Base-by-base conservation (phyloP, 371 early-diverging fungal genomes). In the Parasitella parasitica region DNA sequence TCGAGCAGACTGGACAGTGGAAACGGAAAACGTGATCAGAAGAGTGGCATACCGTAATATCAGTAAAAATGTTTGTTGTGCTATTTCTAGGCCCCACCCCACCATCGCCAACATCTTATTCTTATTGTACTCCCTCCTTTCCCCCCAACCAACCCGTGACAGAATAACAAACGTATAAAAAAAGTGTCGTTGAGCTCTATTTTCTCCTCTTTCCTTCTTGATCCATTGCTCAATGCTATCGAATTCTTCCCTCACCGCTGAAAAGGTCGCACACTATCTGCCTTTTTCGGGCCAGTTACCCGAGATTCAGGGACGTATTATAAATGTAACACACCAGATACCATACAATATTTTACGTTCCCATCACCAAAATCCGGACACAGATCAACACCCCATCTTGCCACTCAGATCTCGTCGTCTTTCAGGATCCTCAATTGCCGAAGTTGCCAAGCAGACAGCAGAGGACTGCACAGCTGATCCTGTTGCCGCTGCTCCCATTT, bases 271-370 rank as follows among this genome's bases (percentile, higher is more conserved):
- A 30, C 57, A 70, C 20, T 76, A 70, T 38, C 60, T 81, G 26
- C 81, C 81, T 30, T 60, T 74, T 28, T 58, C 75, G 12, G 76
- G 76, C 5, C 71, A 69, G 39, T 57, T 67, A 58, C 75, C 78
- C 22, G 48, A 69, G 26, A 72, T 78, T 30, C 67, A 68, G 30
- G 77, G 77, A 2, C 73, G 84, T 24, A 81, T 86, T 51, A 86
- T 86, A 69, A 83, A 82, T 53, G 85, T 86, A 30, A 86, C 83
- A 8, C 87, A 86, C 61, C 81, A 85, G 63, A 86, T 85, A 34
- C 87, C 87, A 1, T 86, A 77, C 59, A 69, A 78, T 30, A 81
- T 83, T 41, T 69, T 75, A 12, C 72, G 81, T 59, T 59, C 57
- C 11, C 34, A 51, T 53, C 49, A 35, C 36, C 34, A 56, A 12